Evolutionary conservation across 208 protist species (phyloP).

Genomic region (Crithidia expoeki): DNA sequence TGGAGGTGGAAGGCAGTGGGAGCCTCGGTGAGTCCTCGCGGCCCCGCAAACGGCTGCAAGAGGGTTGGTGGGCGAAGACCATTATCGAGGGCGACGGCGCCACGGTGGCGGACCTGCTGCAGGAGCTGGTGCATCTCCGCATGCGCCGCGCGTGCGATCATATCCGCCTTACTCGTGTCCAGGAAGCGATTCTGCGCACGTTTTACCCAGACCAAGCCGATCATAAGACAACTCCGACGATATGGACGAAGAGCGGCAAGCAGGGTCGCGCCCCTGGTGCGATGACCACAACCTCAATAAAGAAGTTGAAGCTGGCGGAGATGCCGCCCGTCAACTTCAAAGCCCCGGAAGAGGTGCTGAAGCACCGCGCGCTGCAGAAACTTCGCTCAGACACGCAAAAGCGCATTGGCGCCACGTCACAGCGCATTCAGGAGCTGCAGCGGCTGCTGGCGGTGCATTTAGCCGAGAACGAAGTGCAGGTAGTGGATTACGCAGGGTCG

Average conservation of each 20-base stretch:
- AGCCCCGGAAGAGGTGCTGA: conserved; percentile 16
- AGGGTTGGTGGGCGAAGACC: conserved; percentile 23
- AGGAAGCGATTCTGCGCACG: conserved; percentile 1
- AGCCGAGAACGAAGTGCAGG: conserved; percentile 3
- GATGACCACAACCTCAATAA: not conserved
- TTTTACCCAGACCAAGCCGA: not conserved
- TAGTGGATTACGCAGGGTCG: not conserved
- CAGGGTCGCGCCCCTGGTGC: not conserved
- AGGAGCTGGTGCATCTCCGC: conserved; percentile 32
- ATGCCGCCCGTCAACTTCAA: conserved; percentile 8
- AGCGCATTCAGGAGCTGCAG: conserved; percentile 44
- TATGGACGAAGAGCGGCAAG: conserved; percentile 3
- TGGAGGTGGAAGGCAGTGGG: not conserved
- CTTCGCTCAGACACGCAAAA: conserved; percentile 25
- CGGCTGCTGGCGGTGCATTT: conserved; percentile 28
- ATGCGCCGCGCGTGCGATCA: conserved; percentile 42
- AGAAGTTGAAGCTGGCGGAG: not conserved
- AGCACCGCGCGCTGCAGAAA: conserved; percentile 14
- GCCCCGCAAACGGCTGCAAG: conserved; percentile 10
- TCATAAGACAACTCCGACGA: not conserved
- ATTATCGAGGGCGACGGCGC: conserved; percentile 16
- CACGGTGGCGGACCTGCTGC: conserved; percentile 29
- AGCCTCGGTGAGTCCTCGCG: not conserved
- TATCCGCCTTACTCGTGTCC: conserved; percentile 17
- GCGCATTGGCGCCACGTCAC: conserved; percentile 26